Evolutionary conservation across 225 moss, liverwort and hornwort species (phyloP).

Genomic region (Polytrichum formosum): DNA sequence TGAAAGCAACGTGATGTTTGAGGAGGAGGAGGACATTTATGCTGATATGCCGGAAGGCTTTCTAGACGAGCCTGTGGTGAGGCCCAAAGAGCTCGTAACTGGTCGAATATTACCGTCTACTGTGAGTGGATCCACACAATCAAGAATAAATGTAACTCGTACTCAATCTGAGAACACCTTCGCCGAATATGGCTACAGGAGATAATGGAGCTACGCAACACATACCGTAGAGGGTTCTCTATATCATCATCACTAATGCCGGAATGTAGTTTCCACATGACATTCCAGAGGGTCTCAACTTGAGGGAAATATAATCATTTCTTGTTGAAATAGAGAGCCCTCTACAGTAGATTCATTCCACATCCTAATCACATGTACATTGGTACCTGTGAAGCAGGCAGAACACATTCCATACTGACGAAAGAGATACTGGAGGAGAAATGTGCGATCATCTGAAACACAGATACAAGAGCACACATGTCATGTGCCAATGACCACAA

Average conservation of each 20-base stretch:
- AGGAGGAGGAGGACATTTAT: conserved; percentile 41
- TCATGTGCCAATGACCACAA: no score
- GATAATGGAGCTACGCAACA: conserved; percentile 16
- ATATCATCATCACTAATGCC: not conserved
- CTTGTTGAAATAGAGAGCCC: no score
- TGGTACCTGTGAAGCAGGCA: not conserved
- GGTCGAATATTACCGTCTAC: not conserved
- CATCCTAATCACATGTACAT: not conserved
- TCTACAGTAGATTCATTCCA: not conserved
- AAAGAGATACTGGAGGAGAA: no score
- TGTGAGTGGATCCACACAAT: not conserved
- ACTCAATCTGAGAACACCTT: conserved; percentile 6
- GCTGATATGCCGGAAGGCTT: conserved; percentile 55
- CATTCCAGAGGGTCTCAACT: no score
- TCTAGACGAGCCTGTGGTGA: conserved; percentile 23
- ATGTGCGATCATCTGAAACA: no score
- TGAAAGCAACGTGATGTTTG: conserved; percentile 28
- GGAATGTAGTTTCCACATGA: no score
- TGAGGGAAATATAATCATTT: no score
- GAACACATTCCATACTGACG: not conserved
- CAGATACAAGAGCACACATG: no score
- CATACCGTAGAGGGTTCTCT: not conserved
- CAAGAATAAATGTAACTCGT: not conserved
- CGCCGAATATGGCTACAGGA: conserved; percentile 11
- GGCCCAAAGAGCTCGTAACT: not conserved